Conservation (phyloP, 2,329 filamentous ascomycete species). For the Hirsutella minnesotensis region DNA sequence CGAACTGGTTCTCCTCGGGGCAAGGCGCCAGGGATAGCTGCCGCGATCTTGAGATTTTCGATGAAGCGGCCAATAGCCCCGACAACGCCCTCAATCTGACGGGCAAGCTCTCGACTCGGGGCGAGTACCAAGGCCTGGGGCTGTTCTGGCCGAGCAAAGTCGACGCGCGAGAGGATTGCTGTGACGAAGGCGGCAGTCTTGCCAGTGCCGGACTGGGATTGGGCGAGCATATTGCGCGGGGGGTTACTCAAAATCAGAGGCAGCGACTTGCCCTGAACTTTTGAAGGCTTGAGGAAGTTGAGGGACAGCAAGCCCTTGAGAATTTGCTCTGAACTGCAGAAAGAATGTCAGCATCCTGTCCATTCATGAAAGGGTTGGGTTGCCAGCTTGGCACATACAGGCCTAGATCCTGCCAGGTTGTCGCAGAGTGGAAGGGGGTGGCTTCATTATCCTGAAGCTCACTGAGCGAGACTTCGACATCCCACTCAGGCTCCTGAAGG, state of each 20-base stretch:
- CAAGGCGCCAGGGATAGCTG: slow-evolving; percentile 71
- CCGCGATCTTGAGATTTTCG: slow-evolving; percentile 60
- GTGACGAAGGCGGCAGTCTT: slow-evolving; percentile 96
- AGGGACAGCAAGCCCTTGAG: slow-evolving; percentile 67
- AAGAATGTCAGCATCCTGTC: slow-evolving; percentile 1
- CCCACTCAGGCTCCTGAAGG: slow-evolving; percentile 62
- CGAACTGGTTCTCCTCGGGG: slow-evolving; percentile 57
- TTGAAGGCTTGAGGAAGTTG: slow-evolving; percentile 90
- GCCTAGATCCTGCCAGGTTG: slow-evolving; percentile 73
- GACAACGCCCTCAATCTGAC: slow-evolving; percentile 84
- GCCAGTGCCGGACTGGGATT: slow-evolving; percentile 97
- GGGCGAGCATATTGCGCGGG: slow-evolving; percentile 88
- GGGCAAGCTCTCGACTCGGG: slow-evolving; percentile 85
- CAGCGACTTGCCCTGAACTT: slow-evolving; percentile 91
- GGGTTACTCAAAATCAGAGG: slow-evolving; percentile 79
- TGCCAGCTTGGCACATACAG: slow-evolving; percentile 41
- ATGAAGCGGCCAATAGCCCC: slow-evolving; percentile 76
- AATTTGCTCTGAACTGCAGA: slow-evolving; percentile 37
- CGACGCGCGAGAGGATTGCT: slow-evolving; percentile 78
- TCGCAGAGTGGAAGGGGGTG: slow-evolving; percentile 77
- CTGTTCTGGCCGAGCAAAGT: slow-evolving; percentile 52
- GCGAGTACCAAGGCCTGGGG: slow-evolving; percentile 86
- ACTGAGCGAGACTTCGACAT: slow-evolving; percentile 86
- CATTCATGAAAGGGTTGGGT: too few relatives aligned
- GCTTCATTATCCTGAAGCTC: slow-evolving; percentile 79